phyloP scores from a whole-genome alignment of 306 rosid genomes.

The Quercus gilva region DNA sequence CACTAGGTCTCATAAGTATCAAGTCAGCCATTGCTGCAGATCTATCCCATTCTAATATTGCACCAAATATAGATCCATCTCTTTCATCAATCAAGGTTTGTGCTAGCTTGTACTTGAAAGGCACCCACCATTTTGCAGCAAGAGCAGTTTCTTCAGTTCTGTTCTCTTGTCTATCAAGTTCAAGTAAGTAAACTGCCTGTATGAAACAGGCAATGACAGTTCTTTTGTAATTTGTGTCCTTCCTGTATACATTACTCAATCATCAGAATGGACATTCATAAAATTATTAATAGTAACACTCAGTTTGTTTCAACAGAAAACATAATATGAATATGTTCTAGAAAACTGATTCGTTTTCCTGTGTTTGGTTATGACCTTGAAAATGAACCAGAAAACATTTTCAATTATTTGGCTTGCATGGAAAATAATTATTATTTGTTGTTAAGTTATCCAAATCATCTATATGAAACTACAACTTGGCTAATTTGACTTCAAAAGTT shows the following conservation, averaged over 20 bases:
- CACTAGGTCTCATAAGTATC: slow-evolving; percentile 67
- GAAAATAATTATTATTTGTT: too few species aligned
- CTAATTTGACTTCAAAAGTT: not conserved
- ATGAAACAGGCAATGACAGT: slow-evolving; percentile 90
- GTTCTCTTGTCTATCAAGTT: slow-evolving; percentile 87
- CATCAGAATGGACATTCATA: not conserved
- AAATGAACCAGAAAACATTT: too few species aligned
- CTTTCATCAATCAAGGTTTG: slow-evolving; percentile 71
- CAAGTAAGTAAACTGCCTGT: slow-evolving; percentile 89
- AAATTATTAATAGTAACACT: not conserved
- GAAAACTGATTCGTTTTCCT: too few species aligned
- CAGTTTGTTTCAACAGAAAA: too few species aligned
- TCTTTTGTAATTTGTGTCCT: slow-evolving; percentile 66
- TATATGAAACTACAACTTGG: not conserved
- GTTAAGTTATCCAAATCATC: not conserved
- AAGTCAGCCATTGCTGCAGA: slow-evolving; percentile 70
- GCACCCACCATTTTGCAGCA: slow-evolving; percentile 97
- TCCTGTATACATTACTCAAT: slow-evolving; percentile 49
- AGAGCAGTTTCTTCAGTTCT: slow-evolving; percentile 54
- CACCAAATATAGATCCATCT: slow-evolving; percentile 93
- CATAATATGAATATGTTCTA: too few species aligned
- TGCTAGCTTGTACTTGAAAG: slow-evolving; percentile 78
- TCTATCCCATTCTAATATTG: slow-evolving; percentile 86
- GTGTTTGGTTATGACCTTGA: too few species aligned
- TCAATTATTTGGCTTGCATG: too few species aligned